phyloP scores from a whole-genome alignment of 1,284 basidiomycete genomes.

The Ustilago lituana region DNA sequence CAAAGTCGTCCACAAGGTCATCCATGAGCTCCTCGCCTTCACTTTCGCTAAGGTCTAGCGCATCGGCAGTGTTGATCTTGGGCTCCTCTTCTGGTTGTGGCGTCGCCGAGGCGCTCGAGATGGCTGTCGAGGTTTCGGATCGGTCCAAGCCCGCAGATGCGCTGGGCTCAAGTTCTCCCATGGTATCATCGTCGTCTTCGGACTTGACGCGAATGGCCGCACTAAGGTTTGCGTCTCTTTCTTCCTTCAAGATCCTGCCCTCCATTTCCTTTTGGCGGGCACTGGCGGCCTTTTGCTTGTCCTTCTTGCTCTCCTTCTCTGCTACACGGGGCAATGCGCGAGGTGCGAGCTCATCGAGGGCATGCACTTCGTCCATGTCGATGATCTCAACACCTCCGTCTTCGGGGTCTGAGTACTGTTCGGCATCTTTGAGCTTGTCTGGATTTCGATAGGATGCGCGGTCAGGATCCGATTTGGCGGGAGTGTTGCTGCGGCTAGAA shows the following conservation, averaged over 20 bases:
- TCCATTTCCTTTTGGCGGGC: conserved; percentile 69
- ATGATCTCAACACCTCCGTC: conserved; percentile 68
- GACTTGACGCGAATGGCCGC: conserved; percentile 36
- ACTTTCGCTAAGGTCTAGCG: conserved; percentile 81
- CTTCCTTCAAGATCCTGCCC: conserved; percentile 36
- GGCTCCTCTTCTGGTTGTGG: conserved; percentile 54
- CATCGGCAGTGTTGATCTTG: conserved; percentile 75
- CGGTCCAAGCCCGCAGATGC: background rate
- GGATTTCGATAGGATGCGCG: conserved; percentile 46
- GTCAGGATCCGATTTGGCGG: conserved; percentile 35
- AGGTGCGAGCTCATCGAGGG: conserved; percentile 88
- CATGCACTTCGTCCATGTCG: conserved; percentile 82
- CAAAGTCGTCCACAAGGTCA: conserved; percentile 83
- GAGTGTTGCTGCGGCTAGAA: conserved; percentile 3
- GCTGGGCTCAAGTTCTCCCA: conserved; percentile 13
- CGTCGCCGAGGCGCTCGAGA: conserved; percentile 30
- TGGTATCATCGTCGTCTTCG: conserved; percentile 41
- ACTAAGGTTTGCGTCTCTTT: conserved; percentile 9
- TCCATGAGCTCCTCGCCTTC: conserved; percentile 87
- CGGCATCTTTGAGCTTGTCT: conserved; percentile 49
- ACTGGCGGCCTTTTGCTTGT: conserved; percentile 66
- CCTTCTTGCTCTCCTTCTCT: conserved; percentile 58
- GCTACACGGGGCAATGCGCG: conserved; percentile 75
- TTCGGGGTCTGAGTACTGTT: conserved; percentile 48
- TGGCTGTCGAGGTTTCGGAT: background rate